These are phyloP conservation scores for Cyberlindnera xishuangbannaensis DNA, from an alignment of 805 yeast species.

Conservation along the genomic window DNA sequence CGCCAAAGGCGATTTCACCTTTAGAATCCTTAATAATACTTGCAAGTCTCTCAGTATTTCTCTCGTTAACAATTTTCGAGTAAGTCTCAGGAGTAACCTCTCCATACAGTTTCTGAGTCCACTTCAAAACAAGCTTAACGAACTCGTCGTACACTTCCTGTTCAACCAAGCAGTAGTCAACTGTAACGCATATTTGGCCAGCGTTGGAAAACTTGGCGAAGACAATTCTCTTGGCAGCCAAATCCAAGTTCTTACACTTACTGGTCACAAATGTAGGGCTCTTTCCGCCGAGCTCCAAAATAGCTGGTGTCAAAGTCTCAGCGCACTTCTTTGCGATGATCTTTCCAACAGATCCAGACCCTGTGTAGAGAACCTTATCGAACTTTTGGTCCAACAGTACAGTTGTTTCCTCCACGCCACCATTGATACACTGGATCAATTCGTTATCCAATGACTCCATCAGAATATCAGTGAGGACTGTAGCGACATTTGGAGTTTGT, in stretches of 20 bases:
- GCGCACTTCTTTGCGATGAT: constrained; percentile 79
- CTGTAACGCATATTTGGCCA: constrained; percentile 90
- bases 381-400: constrained; percentile 53
- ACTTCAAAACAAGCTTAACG: constrained; percentile 32
- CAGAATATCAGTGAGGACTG: constrained; percentile 51
- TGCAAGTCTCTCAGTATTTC: constrained; percentile 44
- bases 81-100: constrained; percentile 27
- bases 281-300: constrained; percentile 89
- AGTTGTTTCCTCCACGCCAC: constrained; percentile 60
- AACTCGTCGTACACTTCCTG: constrained; percentile 49
- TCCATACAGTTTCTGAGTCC: constrained; percentile 42
- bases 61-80: constrained; percentile 56
- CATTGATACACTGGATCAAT: constrained; percentile 61
- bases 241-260: constrained; percentile 37
- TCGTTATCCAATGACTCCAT: constrained; percentile 47
- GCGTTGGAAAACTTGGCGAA: constrained; percentile 79
- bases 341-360: constrained; percentile 69
- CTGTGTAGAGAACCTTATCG: constrained; percentile 85
- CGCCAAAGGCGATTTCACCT: constrained; percentile 36
- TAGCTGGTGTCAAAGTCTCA: constrained; percentile 72
- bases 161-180: constrained; percentile 77
- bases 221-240: constrained; percentile 54
- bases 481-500: constrained; percentile 55
- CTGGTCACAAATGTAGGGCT: constrained; percentile 73
- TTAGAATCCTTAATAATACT: constrained; percentile 40